Evolutionary conservation across 2,329 filamentous ascomycete genomes (phyloP), one percentile per base, ranked within the genome.

Genomic region (Phyllosticta citrichinensis): DNA sequence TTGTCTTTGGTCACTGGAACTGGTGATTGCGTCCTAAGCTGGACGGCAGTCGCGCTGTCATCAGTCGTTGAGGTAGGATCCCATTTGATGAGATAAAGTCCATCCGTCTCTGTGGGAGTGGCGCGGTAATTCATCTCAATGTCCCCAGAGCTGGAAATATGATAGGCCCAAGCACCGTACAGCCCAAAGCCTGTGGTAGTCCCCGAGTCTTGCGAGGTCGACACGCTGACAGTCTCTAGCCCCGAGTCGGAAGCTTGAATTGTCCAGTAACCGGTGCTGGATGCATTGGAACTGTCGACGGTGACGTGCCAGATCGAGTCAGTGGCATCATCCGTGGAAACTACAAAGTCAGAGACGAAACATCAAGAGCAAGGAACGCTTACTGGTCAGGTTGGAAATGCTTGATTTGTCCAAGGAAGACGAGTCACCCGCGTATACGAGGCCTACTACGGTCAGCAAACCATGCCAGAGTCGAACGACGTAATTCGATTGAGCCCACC

Each of bases 111-210:
- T 5, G 67, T 67, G 5, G 64, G 52, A 11, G 60, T 52, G 22
- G 62, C 69, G 62, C 65, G 69, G 58, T 69, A 70, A 56, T 62
- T 61, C 57, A 69, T 58, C 55, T 68, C 52, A 52, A 66, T 65
- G 20, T 66, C 62, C 2, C 65, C 64, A 6, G 62, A 61, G 22
- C 54, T 63, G 3, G 62, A 62, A 52, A 65, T 66, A 63, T 73
- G 71, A 59, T 69, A 72, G 12, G 70, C 71, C 25, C 55, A 64
- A 17, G 62, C 69, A 10, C 71, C 71, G 58, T 72, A 74, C 53
- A 71, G 66, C 6, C 65, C 60, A 59, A 75, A 73, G 5, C 69
- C 68, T 6, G 63, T 64, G 3, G 63, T 67, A 5, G 66, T 55
- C 24, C 55, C 55, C 5, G 62, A 58, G n/a, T 58, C 58, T 50